Evolutionary conservation across 495 filamentous ascomycete species (phyloP).

Genomic region (Tuber indicum): DNA sequence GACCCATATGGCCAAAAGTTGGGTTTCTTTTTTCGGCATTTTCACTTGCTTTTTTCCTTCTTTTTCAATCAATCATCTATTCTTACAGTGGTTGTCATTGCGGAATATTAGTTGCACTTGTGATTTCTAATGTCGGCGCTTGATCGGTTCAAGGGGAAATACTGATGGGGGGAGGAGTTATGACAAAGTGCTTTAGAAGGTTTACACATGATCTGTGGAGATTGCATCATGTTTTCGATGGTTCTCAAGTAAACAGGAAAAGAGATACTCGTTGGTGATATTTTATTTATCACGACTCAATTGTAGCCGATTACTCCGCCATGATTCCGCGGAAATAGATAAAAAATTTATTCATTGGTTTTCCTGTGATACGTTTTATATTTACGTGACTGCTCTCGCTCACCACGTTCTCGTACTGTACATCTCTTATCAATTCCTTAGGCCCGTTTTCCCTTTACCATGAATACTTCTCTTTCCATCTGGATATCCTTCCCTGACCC

Average conservation of each 20-base stretch:
- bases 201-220: conserved; percentile 2
- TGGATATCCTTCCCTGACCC: conserved; percentile 11
- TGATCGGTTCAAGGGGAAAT: not conserved
- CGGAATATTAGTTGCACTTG: not conserved
- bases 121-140: not conserved
- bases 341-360: not conserved
- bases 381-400: not conserved
- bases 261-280: conserved; percentile 5
- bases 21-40: not conserved
- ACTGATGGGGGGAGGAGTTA: not conserved
- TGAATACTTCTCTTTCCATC: conserved; percentile 23
- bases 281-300: conserved; percentile 1
- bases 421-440: not conserved
- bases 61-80: conserved; percentile 3
- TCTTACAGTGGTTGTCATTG: not conserved
- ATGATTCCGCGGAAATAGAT: not conserved
- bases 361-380: not conserved
- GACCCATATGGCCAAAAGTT: not conserved
- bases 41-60: not conserved
- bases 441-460: conserved; percentile 36
- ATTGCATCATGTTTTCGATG: conserved; percentile 7
- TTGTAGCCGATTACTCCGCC: conserved; percentile 2
- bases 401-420: not conserved
- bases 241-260: conserved; percentile 5
- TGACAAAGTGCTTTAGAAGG: not conserved